Evolutionary conservation across 345 rosid species (phyloP).

Genomic region (Camelina laxa): DNA sequence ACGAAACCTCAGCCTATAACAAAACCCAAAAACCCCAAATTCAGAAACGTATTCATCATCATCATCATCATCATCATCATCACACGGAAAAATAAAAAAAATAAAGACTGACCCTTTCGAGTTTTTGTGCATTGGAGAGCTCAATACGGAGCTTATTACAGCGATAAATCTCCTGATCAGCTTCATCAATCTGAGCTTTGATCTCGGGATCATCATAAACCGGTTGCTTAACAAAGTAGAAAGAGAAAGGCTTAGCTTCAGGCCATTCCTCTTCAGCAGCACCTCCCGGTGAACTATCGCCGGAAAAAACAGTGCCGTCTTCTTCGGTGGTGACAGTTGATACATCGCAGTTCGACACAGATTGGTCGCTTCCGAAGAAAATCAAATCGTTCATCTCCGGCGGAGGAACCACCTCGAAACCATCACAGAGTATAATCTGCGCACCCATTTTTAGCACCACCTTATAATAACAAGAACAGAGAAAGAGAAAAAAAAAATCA

Average conservation of each 20-base stretch:
- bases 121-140: constrained; percentile 48
- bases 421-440: constrained; percentile 45
- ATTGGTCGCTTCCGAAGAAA: constrained; percentile 49
- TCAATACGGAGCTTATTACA: constrained; percentile 54
- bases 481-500: neutral
- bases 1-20: constrained; percentile 51
- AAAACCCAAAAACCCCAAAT: neutral
- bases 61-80: neutral
- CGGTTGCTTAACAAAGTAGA: constrained; percentile 62
- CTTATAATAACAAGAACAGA: constrained; percentile 12
- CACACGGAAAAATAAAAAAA: neutral
- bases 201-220: constrained; percentile 65
- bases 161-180: constrained; percentile 65
- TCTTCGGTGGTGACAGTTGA: constrained; percentile 48
- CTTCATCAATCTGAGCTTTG: constrained; percentile 61
- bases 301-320: constrained; percentile 53
- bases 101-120: constrained; percentile 58
- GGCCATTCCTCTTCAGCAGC: constrained; percentile 68
- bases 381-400: constrained; percentile 55
- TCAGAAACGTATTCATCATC: neutral
- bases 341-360: constrained; percentile 55
- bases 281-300: constrained; percentile 57
- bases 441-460: constrained; percentile 31
- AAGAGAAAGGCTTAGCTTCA: constrained; percentile 54
- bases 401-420: constrained; percentile 65